Conservation (phyloP, 2,329 filamentous ascomycete species). For the Cladosporium sp. region DNA sequence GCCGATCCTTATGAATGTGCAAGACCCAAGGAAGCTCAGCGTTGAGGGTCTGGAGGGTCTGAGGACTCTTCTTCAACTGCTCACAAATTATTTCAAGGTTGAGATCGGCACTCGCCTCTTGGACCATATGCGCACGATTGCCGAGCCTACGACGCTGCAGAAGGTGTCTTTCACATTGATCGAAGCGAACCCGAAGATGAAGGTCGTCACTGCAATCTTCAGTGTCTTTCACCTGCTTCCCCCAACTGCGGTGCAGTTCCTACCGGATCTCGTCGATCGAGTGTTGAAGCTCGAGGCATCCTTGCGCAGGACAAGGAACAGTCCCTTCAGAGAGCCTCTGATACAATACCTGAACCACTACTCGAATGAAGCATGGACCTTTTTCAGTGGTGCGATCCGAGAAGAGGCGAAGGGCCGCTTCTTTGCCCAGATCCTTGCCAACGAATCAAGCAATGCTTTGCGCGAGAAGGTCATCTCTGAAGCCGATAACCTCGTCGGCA, state of each 20-base stretch:
- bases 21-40: conserved; percentile 84
- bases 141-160: conserved; percentile 73
- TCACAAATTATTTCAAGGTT: conserved; percentile 99
- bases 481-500: conserved; percentile 64
- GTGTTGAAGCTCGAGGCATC: conserved; percentile 85
- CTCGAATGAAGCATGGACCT: conserved; percentile 77
- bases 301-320: conserved; percentile 79
- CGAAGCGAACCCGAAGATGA: conserved; percentile 89
- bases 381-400: conserved; percentile 73
- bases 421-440: conserved; percentile 77
- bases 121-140: conserved; percentile 88
- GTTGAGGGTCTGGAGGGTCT: conserved; percentile 88
- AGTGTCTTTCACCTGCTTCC: conserved; percentile 97
- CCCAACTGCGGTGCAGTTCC: conserved; percentile 81
- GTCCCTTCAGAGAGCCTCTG: conserved; percentile 83
- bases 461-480: conserved; percentile 70
- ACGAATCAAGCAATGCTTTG: conserved; percentile 68
- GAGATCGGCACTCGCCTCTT: conserved; percentile 92
- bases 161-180: conserved; percentile 92
- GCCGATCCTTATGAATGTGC: conserved; percentile 92
- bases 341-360: conserved; percentile 94
- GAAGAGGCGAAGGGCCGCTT: conserved; percentile 87
- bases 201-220: conserved; percentile 88
- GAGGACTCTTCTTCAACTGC: conserved; percentile 77
- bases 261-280: conserved; percentile 81